Base-by-base conservation (phyloP, 1,284 basidiomycete genomes). In the Ganoderma lingzhi region DNA sequence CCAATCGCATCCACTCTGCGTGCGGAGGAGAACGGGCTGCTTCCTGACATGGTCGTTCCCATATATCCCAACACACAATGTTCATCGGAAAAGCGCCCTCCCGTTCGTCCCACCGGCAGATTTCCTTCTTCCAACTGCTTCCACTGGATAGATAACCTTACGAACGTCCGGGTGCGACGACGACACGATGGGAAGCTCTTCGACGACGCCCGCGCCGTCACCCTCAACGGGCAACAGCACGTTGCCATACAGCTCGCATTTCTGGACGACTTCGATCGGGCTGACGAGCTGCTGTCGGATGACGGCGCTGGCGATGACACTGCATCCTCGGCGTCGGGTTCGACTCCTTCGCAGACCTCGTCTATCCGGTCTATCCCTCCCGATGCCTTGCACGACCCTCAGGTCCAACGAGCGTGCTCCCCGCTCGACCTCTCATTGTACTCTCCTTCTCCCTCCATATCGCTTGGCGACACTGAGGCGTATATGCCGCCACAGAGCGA, bases 91-190 rank as follows among this genome's bases (percentile, higher is more conserved):
- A 42, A 30, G 14, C 32, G 55, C 28, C 12, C 9, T 2, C 66
- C 61, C 9, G 15, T 63, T 6, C 51, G 17, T n/a, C 53, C 66
- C 0, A 28, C 35, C 8, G 51, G 41, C 2, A n/a, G 35, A 14
- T 69, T 69, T 30, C 62, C 68, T 10, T 66, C 66, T 17, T 37
- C 53, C 8, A 55, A 69, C 48, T 63, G 68, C 55, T 69, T 45
- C 44, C 64, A 69, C 61, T 69, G 61, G 69, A 45, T 67, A 23
- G 30, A 56, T n/a, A 55, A 39, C 32, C 19, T 37, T 19, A 53
- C 37, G 19, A 55, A n/a, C 6, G 39, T 69, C 19, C 62, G 64
- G 6, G 42, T 69, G 4, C 62, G 56, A 1, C 17, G 19, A 2
- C 37, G n/a, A 12, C 32, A 32, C 0, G 10, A 37, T 0, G 60